phyloP scores from a whole-genome alignment of 2,329 filamentous ascomycete species.

The Penicillium psychrosexuale region DNA sequence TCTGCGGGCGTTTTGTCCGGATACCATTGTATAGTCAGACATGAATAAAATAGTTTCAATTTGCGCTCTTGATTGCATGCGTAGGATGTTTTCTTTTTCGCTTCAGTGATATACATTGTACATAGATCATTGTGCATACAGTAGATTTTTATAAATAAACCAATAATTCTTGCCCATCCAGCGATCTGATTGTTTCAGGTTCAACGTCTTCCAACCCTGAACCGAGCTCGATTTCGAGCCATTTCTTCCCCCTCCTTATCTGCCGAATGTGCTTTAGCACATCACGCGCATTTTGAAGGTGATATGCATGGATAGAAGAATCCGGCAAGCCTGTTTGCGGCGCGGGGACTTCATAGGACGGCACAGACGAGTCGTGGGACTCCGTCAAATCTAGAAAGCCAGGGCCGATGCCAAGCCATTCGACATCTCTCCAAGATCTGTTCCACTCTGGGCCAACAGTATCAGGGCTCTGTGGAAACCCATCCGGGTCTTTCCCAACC shows the following conservation, averaged over 20 bases:
- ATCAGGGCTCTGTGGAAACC: conserved; percentile 21
- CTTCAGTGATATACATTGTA: not conserved
- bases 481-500: conserved; percentile 32
- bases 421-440: conserved; percentile 45
- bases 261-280: conserved; percentile 33
- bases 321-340: not conserved
- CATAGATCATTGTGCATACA: not conserved
- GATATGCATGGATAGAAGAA: not conserved
- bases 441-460: conserved; percentile 45
- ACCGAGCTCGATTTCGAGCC: conserved; percentile 31
- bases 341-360: not conserved
- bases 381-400: conserved; percentile 36
- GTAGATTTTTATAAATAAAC: not conserved
- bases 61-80: not conserved
- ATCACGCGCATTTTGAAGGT: conserved; percentile 26
- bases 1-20: conserved; percentile 6
- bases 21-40: conserved; percentile 14
- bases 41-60: conserved; percentile 18
- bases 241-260: conserved; percentile 38
- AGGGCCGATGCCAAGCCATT: conserved; percentile 42
- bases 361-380: not conserved
- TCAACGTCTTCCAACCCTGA: conserved; percentile 27
- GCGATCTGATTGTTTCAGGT: conserved; percentile 13
- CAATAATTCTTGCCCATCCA: conserved; percentile 19
- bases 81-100: not conserved